A percentile compares a stretch with the other conserved stretches of the same genome.
These are phyloP conservation scores for Tetracladium marchalianum DNA, from an alignment of 495 filamentous ascomycete species.

Conservation along the genomic window DNA sequence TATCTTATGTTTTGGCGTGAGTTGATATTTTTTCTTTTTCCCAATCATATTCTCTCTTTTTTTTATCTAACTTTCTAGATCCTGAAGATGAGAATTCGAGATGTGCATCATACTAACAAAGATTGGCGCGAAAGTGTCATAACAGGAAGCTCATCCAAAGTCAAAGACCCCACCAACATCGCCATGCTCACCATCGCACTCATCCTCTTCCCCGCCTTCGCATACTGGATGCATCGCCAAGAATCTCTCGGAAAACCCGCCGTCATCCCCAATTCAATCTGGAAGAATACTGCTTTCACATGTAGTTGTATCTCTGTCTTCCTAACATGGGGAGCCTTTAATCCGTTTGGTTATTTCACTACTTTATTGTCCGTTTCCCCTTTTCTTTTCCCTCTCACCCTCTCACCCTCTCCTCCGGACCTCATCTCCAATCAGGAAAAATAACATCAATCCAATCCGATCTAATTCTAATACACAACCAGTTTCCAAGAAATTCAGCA, in stretches of 20 bases:
- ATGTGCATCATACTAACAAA: too few species aligned
- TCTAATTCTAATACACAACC: neutral
- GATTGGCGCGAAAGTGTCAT: constrained; percentile 5
- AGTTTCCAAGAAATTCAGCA: constrained; percentile 41
- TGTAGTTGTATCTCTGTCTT: constrained; percentile 40
- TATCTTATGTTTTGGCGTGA: constrained; percentile 34
- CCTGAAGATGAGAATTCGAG: too few species aligned
- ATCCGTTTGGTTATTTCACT: constrained; percentile 36
- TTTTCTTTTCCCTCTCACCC: neutral
- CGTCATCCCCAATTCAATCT: constrained; percentile 45
- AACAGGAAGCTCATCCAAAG: constrained; percentile 5
- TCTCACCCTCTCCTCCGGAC: too few species aligned
- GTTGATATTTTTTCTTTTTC: constrained; percentile 6
- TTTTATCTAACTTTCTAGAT: too few species aligned
- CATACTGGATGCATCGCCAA: constrained; percentile 35
- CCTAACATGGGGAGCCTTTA: constrained; percentile 34
- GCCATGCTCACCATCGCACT: constrained; percentile 29
- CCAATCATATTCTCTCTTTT: too few species aligned
- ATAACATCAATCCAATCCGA: too few species aligned
- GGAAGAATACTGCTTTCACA: constrained; percentile 39
- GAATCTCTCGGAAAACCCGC: constrained; percentile 31
- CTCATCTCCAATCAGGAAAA: too few species aligned
- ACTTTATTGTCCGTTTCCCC: constrained; percentile 26
- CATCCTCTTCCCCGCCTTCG: constrained; percentile 32
- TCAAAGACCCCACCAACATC: constrained; percentile 29